phyloP scores from a whole-genome alignment of 805 yeast genomes.

The Barnettozyma wickerhamii region DNA sequence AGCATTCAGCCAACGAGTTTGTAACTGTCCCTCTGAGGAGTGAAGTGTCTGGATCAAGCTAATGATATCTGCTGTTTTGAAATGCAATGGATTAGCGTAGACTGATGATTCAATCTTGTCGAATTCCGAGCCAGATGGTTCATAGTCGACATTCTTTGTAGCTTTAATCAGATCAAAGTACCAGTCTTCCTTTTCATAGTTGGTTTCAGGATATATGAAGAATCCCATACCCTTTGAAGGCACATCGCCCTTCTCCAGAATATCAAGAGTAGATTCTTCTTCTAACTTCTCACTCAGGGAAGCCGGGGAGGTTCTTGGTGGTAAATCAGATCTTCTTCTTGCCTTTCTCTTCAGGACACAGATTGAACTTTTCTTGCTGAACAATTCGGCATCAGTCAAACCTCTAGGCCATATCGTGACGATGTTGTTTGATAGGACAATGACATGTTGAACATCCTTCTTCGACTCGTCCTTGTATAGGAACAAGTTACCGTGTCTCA shows the following conservation, averaged over 20 bases:
- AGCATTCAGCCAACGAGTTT: slow-evolving; percentile 90
- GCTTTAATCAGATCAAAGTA: slow-evolving; percentile 83
- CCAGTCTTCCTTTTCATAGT: slow-evolving; percentile 88
- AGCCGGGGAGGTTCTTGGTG: slow-evolving; percentile 32
- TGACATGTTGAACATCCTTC: slow-evolving; percentile 68
- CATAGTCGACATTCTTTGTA: slow-evolving; percentile 40
- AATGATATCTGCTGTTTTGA: slow-evolving; percentile 65
- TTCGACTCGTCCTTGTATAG: slow-evolving; percentile 70
- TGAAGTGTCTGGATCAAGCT: slow-evolving; percentile 71
- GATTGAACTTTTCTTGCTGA: slow-evolving; percentile 75
- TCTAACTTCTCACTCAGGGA: slow-evolving; percentile 11
- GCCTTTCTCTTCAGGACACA: slow-evolving; percentile 55
- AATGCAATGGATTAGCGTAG: slow-evolving; percentile 71
- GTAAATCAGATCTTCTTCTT: slow-evolving; percentile 22
- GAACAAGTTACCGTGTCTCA: slow-evolving; percentile 85
- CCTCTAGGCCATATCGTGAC: slow-evolving; percentile 84
- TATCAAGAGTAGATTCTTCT: slow-evolving; percentile 19
- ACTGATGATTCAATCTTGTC: slow-evolving; percentile 50
- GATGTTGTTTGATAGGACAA: slow-evolving; percentile 66
- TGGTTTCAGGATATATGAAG: slow-evolving; percentile 72
- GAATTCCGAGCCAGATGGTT: slow-evolving; percentile 18
- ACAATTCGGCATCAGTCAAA: slow-evolving; percentile 70
- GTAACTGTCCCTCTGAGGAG: slow-evolving; percentile 77
- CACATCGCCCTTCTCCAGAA: slow-evolving; percentile 19
- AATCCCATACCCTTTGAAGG: slow-evolving; percentile 35